Evolutionary conservation across 208 protist genomes (phyloP).

Genomic region (Naegleria lovaniensis): DNA sequence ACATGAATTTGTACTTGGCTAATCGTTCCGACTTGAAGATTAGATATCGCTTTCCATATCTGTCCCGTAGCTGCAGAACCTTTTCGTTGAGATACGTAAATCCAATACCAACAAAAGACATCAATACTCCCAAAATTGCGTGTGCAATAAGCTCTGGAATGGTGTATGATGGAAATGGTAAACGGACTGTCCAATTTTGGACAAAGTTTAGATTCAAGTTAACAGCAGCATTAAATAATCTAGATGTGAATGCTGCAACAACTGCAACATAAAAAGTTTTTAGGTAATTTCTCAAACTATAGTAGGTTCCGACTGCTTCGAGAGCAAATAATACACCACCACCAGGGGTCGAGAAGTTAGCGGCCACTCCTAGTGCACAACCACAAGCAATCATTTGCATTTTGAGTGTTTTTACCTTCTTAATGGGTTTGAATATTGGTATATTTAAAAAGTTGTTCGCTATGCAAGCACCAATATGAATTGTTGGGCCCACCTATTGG

Average conservation of each 20-base stretch:
- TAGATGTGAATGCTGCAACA: neutral
- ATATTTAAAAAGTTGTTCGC: neutral
- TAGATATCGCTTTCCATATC: neutral
- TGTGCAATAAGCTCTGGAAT: neutral
- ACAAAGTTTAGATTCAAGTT: neutral
- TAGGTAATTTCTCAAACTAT: neutral
- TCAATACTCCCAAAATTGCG: neutral
- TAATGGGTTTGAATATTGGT: neutral
- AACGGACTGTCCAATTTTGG: neutral
- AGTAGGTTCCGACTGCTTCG: neutral
- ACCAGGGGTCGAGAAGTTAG: neutral
- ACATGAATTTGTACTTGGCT: neutral
- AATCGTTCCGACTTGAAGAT: neutral
- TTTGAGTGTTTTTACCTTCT: neutral
- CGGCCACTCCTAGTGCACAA: neutral
- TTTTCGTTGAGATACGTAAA: neutral
- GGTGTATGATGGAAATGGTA: neutral
- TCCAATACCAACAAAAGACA: neutral
- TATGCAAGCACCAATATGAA: neutral
- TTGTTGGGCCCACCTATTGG: neutral
- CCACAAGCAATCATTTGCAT: slow-evolving; percentile 18
- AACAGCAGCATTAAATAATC: neutral
- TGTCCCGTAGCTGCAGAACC: neutral
- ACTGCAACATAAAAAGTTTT: neutral
- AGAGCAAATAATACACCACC: neutral